These are phyloP conservation scores for Biancaea sappan DNA, from an alignment of 306 rosid species.

Conservation along the genomic window DNA sequence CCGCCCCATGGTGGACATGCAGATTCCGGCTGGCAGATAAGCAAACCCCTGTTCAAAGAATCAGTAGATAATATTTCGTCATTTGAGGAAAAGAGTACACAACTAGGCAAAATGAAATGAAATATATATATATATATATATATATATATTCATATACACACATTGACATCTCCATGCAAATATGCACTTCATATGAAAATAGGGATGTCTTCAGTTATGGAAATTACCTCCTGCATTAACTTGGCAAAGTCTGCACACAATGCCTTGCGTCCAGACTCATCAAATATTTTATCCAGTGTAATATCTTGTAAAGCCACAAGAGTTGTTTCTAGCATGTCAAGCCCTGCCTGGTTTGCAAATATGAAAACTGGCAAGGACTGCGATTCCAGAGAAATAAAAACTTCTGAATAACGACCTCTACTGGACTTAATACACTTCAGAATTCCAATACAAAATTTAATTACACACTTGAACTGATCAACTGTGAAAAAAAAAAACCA, in stretches of 20 bases:
- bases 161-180: not conserved
- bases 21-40: constrained; percentile 82
- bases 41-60: constrained; percentile 66
- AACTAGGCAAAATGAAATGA: not conserved
- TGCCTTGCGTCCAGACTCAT: constrained; percentile 83
- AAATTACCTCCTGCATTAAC: constrained; percentile 85
- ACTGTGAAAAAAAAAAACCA: not conserved
- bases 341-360: constrained; percentile 94
- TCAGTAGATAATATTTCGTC: not conserved
- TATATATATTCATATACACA: too few species aligned
- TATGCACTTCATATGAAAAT: not conserved
- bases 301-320: constrained; percentile 92
- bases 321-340: constrained; percentile 96
- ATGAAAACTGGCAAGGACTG: constrained; percentile 84
- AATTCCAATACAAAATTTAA: not conserved
- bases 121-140: too few species aligned
- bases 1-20: constrained; percentile 94
- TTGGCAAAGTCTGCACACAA: constrained; percentile 75
- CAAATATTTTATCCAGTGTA: constrained; percentile 87
- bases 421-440: not conserved
- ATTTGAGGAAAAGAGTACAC: not conserved
- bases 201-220: not conserved
- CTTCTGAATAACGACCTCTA: too few species aligned
- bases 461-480: not conserved
- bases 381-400: constrained; percentile 10